Evolutionary conservation across 2,329 filamentous ascomycete species (phyloP), one percentile per base, ranked within the genome.

Genomic region (Ascochyta clinopodiicola): DNA sequence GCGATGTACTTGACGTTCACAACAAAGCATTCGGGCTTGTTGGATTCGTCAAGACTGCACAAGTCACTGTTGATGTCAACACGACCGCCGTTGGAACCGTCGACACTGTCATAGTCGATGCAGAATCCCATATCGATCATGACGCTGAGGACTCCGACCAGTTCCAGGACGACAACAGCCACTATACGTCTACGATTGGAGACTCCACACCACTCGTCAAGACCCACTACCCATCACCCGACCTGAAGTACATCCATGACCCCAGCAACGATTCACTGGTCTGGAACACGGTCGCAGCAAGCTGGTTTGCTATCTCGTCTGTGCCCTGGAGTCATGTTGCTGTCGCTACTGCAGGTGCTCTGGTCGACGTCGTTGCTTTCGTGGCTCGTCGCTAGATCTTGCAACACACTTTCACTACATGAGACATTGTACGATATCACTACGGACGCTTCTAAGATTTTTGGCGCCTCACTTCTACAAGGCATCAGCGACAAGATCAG

Each of bases 251-350:
- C 24, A 31, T 21, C 2, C 7, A 4, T 4, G 13, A 44, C 4
- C 21, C 15, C 2, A 31, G 34, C n/a, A 40, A 25, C 1, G 40
- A 32, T 1, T 35, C 44, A n/a, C 2, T 44, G 1, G 34, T 42
- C 4, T 44, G 43, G 37, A 40, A 48, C 10, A 44, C 22, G 7
- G 31, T 48, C 9, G 8, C 34, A 4, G 17, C 38, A 4, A 34
- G 43, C 5, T 40, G 32, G 22, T 57, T 44, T 4, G 27, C 22
- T 2, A 25, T 52, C 10, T 48, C 47, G 1, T 44, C 43, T 5
- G 7, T 52, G 3, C 48, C 54, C 0, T 57, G 48, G 54, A 17
- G 27, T 7, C 17, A 44, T 19, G 32, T 51, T 2, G 35, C 34
- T 3, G 15, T 52, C 2, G 39, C 47, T 6, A 27, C 48, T 17